Percentiles rank a stretch among this genome's conserved stretches.
Evolutionary conservation across 1,284 basidiomycete species (phyloP).

Genomic region (Marasmius oreades): DNA sequence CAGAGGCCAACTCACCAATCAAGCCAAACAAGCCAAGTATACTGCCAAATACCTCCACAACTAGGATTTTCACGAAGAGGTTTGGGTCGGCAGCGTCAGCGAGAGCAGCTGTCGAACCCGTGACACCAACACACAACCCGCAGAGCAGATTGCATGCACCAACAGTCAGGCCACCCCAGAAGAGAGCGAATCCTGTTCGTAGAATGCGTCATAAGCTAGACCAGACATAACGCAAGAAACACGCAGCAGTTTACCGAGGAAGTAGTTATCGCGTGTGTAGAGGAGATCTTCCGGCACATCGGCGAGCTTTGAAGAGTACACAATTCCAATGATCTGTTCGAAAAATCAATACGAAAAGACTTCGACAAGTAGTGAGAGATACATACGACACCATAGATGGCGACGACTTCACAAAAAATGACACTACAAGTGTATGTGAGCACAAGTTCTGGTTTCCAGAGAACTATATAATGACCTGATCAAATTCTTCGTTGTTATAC

Average conservation of each 20-base stretch:
- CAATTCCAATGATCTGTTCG: conserved; percentile 85
- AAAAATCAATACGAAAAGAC: neutral
- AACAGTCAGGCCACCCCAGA: conserved; percentile 93
- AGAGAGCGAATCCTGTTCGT: conserved; percentile 76
- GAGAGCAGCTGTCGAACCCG: conserved; percentile 88
- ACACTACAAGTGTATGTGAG: conserved; percentile 52
- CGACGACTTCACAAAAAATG: conserved; percentile 99
- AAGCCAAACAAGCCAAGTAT: conserved; percentile 89
- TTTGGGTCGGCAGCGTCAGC: conserved; percentile 91
- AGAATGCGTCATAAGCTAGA: neutral
- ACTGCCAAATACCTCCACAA: conserved; percentile 93
- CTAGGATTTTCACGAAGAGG: conserved; percentile 91
- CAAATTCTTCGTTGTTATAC: conserved; percentile 97
- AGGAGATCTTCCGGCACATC: conserved; percentile 58
- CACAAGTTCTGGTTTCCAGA: neutral
- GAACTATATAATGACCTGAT: conserved; percentile 67
- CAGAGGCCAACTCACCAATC: conserved; percentile 65
- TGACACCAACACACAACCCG: conserved; percentile 87
- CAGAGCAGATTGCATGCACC: conserved; percentile 92
- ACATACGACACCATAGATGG: conserved; percentile 91
- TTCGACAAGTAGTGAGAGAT: neutral
- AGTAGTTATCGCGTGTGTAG: conserved; percentile 85
- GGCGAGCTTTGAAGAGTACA: conserved; percentile 81
- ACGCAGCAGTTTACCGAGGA: conserved; percentile 63
- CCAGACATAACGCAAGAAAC: conserved; percentile 2